Conservation (phyloP, 371 early-diverging fungal genomes). For the Pancytospora philotis region DNA sequence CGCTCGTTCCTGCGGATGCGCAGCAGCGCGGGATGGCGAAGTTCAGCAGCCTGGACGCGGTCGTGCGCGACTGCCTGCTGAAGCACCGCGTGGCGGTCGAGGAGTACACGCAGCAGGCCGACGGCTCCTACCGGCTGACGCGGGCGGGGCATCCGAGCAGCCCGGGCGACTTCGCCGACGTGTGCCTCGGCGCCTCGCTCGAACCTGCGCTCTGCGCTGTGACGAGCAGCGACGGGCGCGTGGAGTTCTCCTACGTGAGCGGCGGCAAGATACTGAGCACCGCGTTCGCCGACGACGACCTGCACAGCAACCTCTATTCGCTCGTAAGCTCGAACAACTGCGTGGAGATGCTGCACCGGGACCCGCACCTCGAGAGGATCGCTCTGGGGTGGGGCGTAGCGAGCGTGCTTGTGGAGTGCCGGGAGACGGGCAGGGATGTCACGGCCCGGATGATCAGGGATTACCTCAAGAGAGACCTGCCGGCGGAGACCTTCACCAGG, state of each 20-base stretch:
- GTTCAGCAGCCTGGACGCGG: conserved; percentile 11
- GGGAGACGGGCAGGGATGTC: conserved; percentile 26
- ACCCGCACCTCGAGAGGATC: conserved; percentile 12
- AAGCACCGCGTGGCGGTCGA: conserved; percentile 31
- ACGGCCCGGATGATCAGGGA: conserved; percentile 10
- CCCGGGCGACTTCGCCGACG: conserved; percentile 57
- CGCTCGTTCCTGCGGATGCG: background rate
- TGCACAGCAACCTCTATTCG: conserved; percentile 49
- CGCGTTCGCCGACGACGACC: conserved; percentile 56
- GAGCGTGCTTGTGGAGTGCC: conserved; percentile 15
- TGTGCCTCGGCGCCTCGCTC: conserved; percentile 34
- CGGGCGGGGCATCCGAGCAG: conserved; percentile 53
- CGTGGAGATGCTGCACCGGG: conserved; percentile 51
- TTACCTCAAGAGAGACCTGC: conserved; percentile 8
- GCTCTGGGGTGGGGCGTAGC: conserved; percentile 17
- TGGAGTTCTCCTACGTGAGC: conserved; percentile 9
- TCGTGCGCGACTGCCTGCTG: conserved; percentile 26
- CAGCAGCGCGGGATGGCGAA: background rate
- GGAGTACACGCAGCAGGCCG: conserved; percentile 48
- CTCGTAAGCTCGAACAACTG: conserved; percentile 49
- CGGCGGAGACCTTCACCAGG: conserved; percentile 1
- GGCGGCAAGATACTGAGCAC: conserved; percentile 25
- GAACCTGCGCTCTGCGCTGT: conserved; percentile 41
- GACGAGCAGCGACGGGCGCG: conserved; percentile 18
- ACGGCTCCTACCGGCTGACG: conserved; percentile 9